Conservation (phyloP, 371 early-diverging fungal genomes). For the Gilbertella persicaria region DNA sequence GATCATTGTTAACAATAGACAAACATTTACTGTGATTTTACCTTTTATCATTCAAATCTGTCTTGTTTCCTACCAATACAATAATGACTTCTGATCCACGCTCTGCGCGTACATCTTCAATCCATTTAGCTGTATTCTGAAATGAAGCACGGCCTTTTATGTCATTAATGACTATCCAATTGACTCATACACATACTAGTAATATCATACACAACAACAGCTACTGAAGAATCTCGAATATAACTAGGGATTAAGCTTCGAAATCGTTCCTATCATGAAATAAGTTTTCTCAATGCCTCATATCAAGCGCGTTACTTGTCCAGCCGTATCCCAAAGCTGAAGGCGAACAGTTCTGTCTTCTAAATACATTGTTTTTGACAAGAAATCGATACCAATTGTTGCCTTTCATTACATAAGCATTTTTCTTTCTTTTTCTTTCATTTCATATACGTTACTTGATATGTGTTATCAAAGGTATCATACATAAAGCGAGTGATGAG, state of each 20-base stretch:
- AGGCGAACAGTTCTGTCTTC: constrained; percentile 96
- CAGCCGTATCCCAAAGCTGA: constrained; percentile 99
- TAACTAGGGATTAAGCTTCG: constrained; percentile 97
- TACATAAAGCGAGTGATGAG: constrained; percentile 98
- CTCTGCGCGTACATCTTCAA: constrained; percentile 96
- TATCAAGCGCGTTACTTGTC: constrained; percentile 73
- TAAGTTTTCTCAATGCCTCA: neutral
- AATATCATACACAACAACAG: constrained; percentile 96
- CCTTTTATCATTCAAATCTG: constrained; percentile 92
- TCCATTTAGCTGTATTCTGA: constrained; percentile 95
- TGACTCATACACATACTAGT: constrained; percentile 59
- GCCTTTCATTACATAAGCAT: constrained; percentile 60
- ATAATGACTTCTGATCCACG: constrained; percentile 96
- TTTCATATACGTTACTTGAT: constrained; percentile 62
- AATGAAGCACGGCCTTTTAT: constrained; percentile 82
- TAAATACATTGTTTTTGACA: constrained; percentile 98
- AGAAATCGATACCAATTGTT: constrained; percentile 99
- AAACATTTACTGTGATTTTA: no score
- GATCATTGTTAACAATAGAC: neutral
- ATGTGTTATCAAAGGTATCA: constrained; percentile 96
- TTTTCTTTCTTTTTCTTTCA: neutral
- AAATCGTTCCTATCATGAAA: constrained; percentile 80
- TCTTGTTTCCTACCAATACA: constrained; percentile 98
- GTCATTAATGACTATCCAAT: constrained; percentile 62
- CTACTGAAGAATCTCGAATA: constrained; percentile 98